Evolutionary conservation across 768 basidiomycete species (phyloP), one percentile per base, ranked within the genome.

Genomic region (Tulasnella sp.): DNA sequence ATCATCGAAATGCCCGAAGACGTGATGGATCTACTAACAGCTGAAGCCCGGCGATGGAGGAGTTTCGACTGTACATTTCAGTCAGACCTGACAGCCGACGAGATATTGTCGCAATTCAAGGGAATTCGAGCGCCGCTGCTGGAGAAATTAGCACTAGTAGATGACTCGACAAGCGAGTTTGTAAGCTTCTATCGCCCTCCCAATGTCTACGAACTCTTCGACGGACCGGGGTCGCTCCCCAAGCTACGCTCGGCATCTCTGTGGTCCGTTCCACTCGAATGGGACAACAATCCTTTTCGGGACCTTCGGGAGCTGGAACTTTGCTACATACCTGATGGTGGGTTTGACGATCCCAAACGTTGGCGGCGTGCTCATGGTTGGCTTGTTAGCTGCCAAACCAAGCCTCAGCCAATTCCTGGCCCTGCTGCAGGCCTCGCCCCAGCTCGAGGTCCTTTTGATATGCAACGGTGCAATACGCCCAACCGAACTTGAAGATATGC

Each of bases 211-310:
- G 44, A 44, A 52, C 44, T 75, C 27, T 75, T 75, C 44, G 75
- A 44, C 34, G 75, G 75, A 16, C 75, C 46, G 18, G 75, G 44
- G 31, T 75, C 75, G 31, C 75, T 75, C 16, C 75, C 75, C 44
- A 75, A 75, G 24, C 44, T 75, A 12, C 44, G 46, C 18, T 18
- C 34, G 21, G 44, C 44, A 4, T 44, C 75, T 5, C 44, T 75
- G 44, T 75, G 75, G 75, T 48, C 75, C 14, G 44, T 44, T 75
- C 75, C 75, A 7, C 39, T 75, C 16, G 7, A 48, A 56, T 75
- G 75, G 75, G 44, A 44, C 5, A 34, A 39, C 6, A 44, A 75
- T 75, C 75, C 75, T 19, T 75, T 75, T 34, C 19, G 31, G 44
- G 56, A 44, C 75, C 75, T 75, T 38, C 24, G 34, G 19, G 40